Evolutionary conservation across 768 basidiomycete species (phyloP).

Genomic region (Nevesoporus exiguus): DNA sequence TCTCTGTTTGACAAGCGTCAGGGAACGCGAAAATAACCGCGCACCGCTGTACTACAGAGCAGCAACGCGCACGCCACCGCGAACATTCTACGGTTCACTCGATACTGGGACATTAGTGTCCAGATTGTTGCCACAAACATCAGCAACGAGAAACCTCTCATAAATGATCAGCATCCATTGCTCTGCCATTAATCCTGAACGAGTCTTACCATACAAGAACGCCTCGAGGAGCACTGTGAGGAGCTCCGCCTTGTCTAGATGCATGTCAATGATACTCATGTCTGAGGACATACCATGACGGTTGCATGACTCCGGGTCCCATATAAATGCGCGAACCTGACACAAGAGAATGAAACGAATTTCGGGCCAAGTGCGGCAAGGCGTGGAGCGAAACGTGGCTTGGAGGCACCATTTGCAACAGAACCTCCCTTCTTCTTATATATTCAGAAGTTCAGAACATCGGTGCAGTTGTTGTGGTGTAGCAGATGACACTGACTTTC

Average conservation of each 20-base stretch:
- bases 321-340: not conserved
- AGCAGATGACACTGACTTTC: too few relatives aligned
- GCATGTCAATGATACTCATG: not conserved
- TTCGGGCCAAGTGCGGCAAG: not conserved
- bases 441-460: too few relatives aligned
- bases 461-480: too few relatives aligned
- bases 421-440: too few relatives aligned
- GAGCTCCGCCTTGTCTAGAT: constrained; percentile 1
- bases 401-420: not conserved
- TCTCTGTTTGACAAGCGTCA: not conserved
- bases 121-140: constrained; percentile 1
- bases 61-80: not conserved
- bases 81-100: not conserved
- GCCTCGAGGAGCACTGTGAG: not conserved
- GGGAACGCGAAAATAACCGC: not conserved
- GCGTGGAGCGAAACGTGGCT: not conserved
- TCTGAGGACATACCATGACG: not conserved
- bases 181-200: not conserved
- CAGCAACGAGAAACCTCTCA: not conserved
- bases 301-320: not conserved
- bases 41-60: not conserved
- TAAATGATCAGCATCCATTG: not conserved
- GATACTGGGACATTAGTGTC: not conserved
- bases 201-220: not conserved
- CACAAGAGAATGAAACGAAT: not conserved